Evolutionary conservation across 2,329 filamentous ascomycete species (phyloP), one percentile per base, ranked within the genome.

Genomic region (Stromatinia cepivora): DNA sequence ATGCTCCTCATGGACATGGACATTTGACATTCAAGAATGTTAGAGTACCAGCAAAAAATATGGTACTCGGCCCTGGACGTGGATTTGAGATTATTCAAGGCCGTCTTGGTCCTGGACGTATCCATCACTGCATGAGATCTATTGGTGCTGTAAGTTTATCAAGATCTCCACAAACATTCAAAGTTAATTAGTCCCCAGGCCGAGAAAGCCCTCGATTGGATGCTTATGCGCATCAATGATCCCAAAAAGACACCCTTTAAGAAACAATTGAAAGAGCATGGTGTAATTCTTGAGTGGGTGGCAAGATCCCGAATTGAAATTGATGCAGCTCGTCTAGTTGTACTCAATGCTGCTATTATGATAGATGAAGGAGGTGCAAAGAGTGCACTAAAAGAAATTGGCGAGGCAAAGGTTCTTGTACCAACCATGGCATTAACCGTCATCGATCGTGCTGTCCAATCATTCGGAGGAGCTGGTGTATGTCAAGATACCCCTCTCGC

Each of bases 21-120:
- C 94, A 99, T 81, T 88, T 99, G 78, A 87, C 84, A 48, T 98
- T 99, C 82, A 85, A 89, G 70, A 91, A 98, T 79, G 95, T 98
- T 72, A 91, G 94, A 70, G 92, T 99, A 0, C 94, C 94, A 10
- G 88, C 85, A 45, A 83, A 84, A 76, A 95, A 92, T 82, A 90
- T 99, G 78, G 91, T 98, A 15, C 90, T 99, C 4, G 94, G 95
- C 71, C 92, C 95, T 80, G 95, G 95, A 73, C 89, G 92, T 72
- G 95, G 95, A 28, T 99, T 99, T 80, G 95, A 99, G 81, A 97
- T 99, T 78, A 97, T 99, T 78, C 95, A 99, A 80, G 95, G 95
- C 70, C 92, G 95, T 75, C 90, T 99, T 34, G 95, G 95, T 1
- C 95, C 95, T 1, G 95, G 95, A 46, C 92, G 95, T 70, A 98